These are phyloP conservation scores for Martensiomyces pterosporus DNA, from an alignment of 192 early-diverging fungal genomes.

Conservation along the genomic window DNA sequence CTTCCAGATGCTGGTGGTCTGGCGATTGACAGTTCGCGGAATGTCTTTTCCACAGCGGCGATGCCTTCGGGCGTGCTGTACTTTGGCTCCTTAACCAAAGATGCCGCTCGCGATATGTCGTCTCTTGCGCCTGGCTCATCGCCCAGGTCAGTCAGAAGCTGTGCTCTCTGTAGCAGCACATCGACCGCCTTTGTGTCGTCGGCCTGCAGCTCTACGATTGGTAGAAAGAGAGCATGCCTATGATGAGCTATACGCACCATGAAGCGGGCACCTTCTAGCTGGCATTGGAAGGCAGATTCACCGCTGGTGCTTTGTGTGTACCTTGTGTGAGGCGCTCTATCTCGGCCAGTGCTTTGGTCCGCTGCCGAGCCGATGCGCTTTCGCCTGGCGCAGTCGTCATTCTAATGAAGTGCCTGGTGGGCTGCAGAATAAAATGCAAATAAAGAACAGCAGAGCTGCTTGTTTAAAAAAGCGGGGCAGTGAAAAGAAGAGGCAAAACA, in stretches of 20 bases:
- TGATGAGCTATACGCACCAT: too few species aligned
- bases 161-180: slow-evolving; percentile 29
- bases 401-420: too few species aligned
- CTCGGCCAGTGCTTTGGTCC: too few species aligned
- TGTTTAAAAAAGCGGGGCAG: too few species aligned
- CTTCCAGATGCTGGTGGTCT: background rate
- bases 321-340: slow-evolving; percentile 19
- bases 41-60: slow-evolving; percentile 28
- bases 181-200: slow-evolving; percentile 2
- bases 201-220: slow-evolving; percentile 25
- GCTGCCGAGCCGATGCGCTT: too few species aligned
- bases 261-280: too few species aligned
- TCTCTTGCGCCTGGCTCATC: slow-evolving; percentile 14
- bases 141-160: slow-evolving; percentile 21
- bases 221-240: too few species aligned
- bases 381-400: too few species aligned
- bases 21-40: slow-evolving; percentile 16
- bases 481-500: too few species aligned
- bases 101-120: slow-evolving; percentile 33
- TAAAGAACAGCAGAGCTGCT: too few species aligned
- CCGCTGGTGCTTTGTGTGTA: background rate
- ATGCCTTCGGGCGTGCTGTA: slow-evolving; percentile 11
- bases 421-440: too few species aligned
- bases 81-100: slow-evolving; percentile 20
- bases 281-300: too few species aligned